Evolutionary conservation across 1,139 yeast genomes (phyloP).

Genomic region (Zygoascus meyerae): DNA sequence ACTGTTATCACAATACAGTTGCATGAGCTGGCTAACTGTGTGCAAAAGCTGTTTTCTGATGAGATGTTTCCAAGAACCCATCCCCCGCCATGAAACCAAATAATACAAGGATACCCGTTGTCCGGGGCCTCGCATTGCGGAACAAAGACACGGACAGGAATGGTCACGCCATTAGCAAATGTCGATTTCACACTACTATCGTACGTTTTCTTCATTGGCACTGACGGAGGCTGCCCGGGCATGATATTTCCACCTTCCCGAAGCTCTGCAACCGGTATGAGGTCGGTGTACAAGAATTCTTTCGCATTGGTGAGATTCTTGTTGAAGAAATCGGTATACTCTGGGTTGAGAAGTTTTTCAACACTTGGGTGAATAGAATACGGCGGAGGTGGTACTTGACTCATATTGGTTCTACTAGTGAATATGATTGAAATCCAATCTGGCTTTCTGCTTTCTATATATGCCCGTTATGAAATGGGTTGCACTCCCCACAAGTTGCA

Average conservation of each 20-base stretch:
- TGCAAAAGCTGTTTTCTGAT: constrained; percentile 45
- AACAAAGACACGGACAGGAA: constrained; percentile 40
- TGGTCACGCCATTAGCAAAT: constrained; percentile 26
- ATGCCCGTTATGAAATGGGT: too few species aligned
- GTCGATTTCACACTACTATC: constrained; percentile 40
- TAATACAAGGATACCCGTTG: constrained; percentile 42
- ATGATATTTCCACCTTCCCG: constrained; percentile 44
- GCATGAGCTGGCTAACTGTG: constrained; percentile 38
- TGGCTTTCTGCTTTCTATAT: too few species aligned
- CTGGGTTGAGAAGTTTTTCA: constrained; percentile 34
- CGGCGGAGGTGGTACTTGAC: constrained; percentile 16
- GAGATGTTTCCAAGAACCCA: constrained; percentile 45
- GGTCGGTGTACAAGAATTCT: constrained; percentile 40
- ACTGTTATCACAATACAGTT: constrained; percentile 38
- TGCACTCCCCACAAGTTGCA: too few species aligned
- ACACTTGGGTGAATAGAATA: constrained; percentile 17
- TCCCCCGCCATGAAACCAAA: constrained; percentile 48
- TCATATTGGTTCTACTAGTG: constrained; percentile 5
- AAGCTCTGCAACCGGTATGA: constrained; percentile 36
- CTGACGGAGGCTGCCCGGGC: constrained; percentile 40
- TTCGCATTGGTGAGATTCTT: constrained; percentile 30
- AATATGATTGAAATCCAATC: too few species aligned
- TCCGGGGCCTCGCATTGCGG: constrained; percentile 38
- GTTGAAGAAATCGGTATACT: constrained; percentile 38
- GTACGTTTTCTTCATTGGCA: constrained; percentile 30